Evolutionary conservation across 2,329 filamentous ascomycete genomes (phyloP).

Genomic region (Cylindrodendrum hubeiense): DNA sequence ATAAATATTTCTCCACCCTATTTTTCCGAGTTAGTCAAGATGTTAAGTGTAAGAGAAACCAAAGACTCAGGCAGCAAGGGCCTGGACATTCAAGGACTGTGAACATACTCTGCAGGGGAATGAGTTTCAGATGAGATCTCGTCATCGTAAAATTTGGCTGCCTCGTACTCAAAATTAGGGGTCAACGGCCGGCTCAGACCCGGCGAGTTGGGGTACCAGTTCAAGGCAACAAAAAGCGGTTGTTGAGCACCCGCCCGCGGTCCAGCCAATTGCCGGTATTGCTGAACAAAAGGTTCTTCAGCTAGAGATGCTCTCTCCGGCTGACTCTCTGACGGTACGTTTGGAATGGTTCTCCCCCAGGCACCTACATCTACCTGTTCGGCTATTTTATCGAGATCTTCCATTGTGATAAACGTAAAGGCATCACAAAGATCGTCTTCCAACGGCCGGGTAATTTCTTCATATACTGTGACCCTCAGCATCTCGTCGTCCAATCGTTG

Average conservation of each 20-base stretch:
- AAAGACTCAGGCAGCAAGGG: no score
- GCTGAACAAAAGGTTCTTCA: neutral
- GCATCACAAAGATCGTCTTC: neutral
- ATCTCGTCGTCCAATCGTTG: neutral
- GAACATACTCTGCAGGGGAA: neutral
- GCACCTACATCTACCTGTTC: neutral
- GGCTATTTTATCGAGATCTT: neutral
- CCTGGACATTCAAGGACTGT: neutral
- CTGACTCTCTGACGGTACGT: neutral
- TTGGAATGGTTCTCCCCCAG: neutral
- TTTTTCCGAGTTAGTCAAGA: neutral
- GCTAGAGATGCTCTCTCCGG: neutral
- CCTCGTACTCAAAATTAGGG: neutral
- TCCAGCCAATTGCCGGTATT: neutral
- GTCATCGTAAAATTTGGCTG: conserved; percentile 7
- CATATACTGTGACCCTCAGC: neutral
- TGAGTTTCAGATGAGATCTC: neutral
- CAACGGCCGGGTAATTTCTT: neutral
- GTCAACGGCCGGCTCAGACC: neutral
- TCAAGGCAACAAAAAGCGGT: neutral
- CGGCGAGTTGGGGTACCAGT: neutral
- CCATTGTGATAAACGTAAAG: neutral
- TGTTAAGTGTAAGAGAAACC: neutral
- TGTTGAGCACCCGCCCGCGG: neutral
- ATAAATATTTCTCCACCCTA: neutral